These are phyloP conservation scores for Coriaria nepalensis DNA, from an alignment of 306 rosid species.

Conservation along the genomic window DNA sequence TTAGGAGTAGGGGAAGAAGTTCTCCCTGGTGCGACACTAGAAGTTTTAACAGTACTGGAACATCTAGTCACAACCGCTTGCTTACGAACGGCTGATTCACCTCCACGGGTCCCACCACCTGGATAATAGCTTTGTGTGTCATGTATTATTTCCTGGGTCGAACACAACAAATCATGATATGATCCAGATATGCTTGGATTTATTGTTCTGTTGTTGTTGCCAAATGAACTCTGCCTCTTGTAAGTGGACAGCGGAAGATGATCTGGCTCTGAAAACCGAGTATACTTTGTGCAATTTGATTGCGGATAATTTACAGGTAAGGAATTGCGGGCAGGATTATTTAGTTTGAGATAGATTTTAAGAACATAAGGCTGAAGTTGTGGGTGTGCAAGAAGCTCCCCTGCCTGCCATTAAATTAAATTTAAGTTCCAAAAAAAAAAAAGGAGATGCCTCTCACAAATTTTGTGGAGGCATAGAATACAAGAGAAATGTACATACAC, in stretches of 20 bases:
- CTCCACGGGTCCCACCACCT: constrained; percentile 25
- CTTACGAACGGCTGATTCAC: constrained; percentile 32
- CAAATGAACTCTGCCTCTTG: constrained; percentile 40
- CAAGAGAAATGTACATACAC: constrained; percentile 51
- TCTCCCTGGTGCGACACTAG: constrained; percentile 31
- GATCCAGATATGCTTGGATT: constrained; percentile 81
- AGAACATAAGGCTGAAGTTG: constrained; percentile 70
- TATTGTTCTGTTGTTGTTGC: constrained; percentile 55
- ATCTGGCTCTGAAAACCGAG: constrained; percentile 56
- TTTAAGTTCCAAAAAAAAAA: background rate
- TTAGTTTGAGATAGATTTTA: constrained; percentile 73
- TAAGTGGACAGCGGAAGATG: constrained; percentile 15
- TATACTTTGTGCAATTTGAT: constrained; percentile 46
- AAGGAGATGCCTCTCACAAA: background rate
- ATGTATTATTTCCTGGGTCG: constrained; percentile 46
- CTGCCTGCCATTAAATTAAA: constrained; percentile 42
- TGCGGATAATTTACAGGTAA: constrained; percentile 47
- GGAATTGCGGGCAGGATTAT: constrained; percentile 49
- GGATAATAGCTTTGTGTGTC: constrained; percentile 38
- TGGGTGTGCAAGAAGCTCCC: constrained; percentile 74
- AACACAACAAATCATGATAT: constrained; percentile 59
- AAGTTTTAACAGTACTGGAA: constrained; percentile 27
- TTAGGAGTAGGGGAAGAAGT: constrained; percentile 37
- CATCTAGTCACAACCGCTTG: constrained; percentile 36
- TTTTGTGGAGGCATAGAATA: constrained; percentile 4